Conservation (phyloP, 176 grass and related monocot genomes). For the Tillandsia leiboldiana region DNA sequence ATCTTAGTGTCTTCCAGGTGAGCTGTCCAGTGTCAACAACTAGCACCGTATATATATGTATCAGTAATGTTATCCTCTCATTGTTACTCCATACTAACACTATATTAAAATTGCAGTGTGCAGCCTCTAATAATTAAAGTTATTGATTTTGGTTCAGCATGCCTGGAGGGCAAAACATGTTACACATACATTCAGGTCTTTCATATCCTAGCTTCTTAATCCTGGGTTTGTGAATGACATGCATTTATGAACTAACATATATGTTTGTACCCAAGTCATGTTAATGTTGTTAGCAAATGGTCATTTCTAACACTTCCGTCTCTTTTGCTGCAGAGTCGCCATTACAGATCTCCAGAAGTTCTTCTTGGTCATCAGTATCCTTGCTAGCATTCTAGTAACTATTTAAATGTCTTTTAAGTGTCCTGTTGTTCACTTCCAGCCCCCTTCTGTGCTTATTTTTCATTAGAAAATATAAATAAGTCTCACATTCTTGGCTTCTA, state of each 20-base stretch:
- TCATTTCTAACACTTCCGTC: slow-evolving; percentile 22
- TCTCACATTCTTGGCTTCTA: neutral
- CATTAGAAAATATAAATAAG: neutral
- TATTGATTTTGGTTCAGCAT: slow-evolving; percentile 99
- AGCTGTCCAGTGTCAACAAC: slow-evolving; percentile 27
- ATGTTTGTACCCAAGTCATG: neutral
- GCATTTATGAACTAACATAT: too few species aligned
- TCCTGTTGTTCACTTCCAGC: neutral
- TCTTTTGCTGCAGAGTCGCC: slow-evolving; percentile 61
- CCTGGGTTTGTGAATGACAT: neutral
- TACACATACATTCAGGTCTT: slow-evolving; percentile 97
- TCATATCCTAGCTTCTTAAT: neutral
- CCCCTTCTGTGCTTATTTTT: neutral
- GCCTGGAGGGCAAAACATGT: slow-evolving; percentile 77
- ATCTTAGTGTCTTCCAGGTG: slow-evolving; percentile 77
- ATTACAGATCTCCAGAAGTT: slow-evolving; percentile 97
- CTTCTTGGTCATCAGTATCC: slow-evolving; percentile 99
- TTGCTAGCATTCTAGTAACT: slow-evolving; percentile 23
- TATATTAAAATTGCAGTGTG: slow-evolving; percentile 41
- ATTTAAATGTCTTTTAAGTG: neutral
- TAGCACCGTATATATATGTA: slow-evolving; percentile 10
- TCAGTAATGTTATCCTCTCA: slow-evolving; percentile 11
- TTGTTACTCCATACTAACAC: neutral
- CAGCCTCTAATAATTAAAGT: slow-evolving; percentile 87
- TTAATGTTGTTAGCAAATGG: slow-evolving; percentile 14